phyloP scores from a whole-genome alignment of 306 rosid genomes.

The Medicago truncatula region MtrunA17r5.0-ANR NC_053046.1:4800501-4801000 shows the following conservation, averaged over 20 bases:
- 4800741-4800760: slow-evolving; percentile 19
- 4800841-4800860: slow-evolving; percentile 9
- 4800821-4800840: slow-evolving; percentile 1
- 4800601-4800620: slow-evolving; percentile 63
- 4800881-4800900: neutral
- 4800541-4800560: slow-evolving; percentile 34
- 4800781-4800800: neutral
- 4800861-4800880: neutral
- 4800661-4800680: slow-evolving; percentile 97
- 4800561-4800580: slow-evolving; percentile 7
- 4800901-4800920: neutral
- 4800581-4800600: slow-evolving; percentile 20
- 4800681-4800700: slow-evolving; percentile 85
- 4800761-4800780: slow-evolving; percentile 1
- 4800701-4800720: slow-evolving; percentile 51
- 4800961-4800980: slow-evolving; percentile 16
- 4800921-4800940: slow-evolving; percentile 15
- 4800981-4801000: slow-evolving; percentile 9
- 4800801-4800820: neutral
- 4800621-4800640: slow-evolving; percentile 90
- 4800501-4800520: slow-evolving; percentile 95
- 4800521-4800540: slow-evolving; percentile 92
- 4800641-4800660: slow-evolving; percentile 97
- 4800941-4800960: slow-evolving; percentile 18
- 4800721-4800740: slow-evolving; percentile 21